Evolutionary conservation across 1,284 basidiomycete genomes (phyloP).

Genomic region (Psilocybe mexicana): DNA sequence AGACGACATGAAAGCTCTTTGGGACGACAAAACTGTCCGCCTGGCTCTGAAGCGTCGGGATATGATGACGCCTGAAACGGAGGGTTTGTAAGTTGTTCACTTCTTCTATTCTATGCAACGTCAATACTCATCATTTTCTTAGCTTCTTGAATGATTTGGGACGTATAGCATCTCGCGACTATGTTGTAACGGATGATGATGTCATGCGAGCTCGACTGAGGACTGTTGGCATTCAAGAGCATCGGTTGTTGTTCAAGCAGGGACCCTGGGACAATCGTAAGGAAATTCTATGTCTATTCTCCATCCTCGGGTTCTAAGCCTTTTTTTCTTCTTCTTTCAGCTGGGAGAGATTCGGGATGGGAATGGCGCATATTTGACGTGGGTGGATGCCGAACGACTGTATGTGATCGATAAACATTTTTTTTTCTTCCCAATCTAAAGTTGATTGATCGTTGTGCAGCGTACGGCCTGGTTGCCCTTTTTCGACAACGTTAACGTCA

Average conservation of each 20-base stretch:
- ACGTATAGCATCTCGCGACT: constrained; percentile 52
- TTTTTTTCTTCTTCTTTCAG: constrained; percentile 17
- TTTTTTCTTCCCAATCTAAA: neutral
- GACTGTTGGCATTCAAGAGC: constrained; percentile 58
- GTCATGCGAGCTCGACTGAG: constrained; percentile 62
- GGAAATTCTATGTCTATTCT: neutral
- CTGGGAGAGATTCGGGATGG: constrained; percentile 38
- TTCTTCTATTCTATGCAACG: constrained; percentile 5
- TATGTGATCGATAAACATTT: constrained; percentile 28
- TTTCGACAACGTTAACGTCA: constrained; percentile 57
- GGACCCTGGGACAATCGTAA: constrained; percentile 40
- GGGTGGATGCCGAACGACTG: constrained; percentile 57
- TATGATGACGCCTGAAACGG: constrained; percentile 53
- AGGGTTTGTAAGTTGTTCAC: constrained; percentile 50
- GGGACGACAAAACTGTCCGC: constrained; percentile 55
- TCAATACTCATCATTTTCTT: neutral
- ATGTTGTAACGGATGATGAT: constrained; percentile 60
- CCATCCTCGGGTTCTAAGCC: neutral
- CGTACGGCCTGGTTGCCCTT: constrained; percentile 64
- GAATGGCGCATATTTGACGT: constrained; percentile 71
- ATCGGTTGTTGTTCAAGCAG: constrained; percentile 50
- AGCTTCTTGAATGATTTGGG: constrained; percentile 64
- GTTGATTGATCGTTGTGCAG: constrained; percentile 29
- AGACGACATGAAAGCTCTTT: constrained; percentile 59
- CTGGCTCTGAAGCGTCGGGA: constrained; percentile 45